phyloP scores from a whole-genome alignment of 495 filamentous ascomycete genomes.

The Penicillium canescens region DNA sequence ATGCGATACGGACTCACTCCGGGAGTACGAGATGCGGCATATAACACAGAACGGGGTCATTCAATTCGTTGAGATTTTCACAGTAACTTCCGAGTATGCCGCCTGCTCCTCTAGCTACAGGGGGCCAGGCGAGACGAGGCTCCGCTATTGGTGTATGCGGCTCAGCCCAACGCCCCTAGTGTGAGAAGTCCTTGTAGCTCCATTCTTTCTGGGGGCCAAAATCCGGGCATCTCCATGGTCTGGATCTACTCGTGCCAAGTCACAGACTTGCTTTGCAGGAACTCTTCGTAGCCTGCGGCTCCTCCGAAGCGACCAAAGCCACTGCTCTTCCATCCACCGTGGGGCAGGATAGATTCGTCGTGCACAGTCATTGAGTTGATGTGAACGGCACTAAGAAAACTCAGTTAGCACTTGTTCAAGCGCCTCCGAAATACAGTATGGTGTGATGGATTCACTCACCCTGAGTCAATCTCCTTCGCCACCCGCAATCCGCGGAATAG shows the following conservation, averaged over 20 bases:
- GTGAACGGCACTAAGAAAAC: constrained; percentile 63
- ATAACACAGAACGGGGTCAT: not conserved
- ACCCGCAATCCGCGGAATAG: constrained; percentile 48
- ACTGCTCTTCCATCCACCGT: constrained; percentile 84
- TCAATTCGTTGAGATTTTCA: not conserved
- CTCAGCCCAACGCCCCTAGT: not conserved
- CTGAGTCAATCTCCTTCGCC: constrained; percentile 50
- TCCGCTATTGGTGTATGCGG: not conserved
- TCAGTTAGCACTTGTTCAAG: constrained; percentile 1
- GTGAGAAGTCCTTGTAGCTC: too few species aligned
- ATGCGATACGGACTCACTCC: too few species aligned
- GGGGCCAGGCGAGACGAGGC: not conserved
- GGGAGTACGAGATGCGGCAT: too few species aligned
- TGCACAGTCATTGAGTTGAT: constrained; percentile 86
- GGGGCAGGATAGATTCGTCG: constrained; percentile 76
- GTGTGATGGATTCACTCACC: constrained; percentile 28
- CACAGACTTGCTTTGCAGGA: constrained; percentile 80
- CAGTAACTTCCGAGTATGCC: not conserved
- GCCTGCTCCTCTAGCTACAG: not conserved
- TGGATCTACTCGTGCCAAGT: constrained; percentile 55
- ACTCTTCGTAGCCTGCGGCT: constrained; percentile 65
- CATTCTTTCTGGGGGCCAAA: not conserved
- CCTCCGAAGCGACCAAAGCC: constrained; percentile 75
- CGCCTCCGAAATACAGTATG: not conserved
- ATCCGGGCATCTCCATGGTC: not conserved